phyloP scores from a whole-genome alignment of 2,329 filamentous ascomycete species.

The Fusarium concolor region DNA sequence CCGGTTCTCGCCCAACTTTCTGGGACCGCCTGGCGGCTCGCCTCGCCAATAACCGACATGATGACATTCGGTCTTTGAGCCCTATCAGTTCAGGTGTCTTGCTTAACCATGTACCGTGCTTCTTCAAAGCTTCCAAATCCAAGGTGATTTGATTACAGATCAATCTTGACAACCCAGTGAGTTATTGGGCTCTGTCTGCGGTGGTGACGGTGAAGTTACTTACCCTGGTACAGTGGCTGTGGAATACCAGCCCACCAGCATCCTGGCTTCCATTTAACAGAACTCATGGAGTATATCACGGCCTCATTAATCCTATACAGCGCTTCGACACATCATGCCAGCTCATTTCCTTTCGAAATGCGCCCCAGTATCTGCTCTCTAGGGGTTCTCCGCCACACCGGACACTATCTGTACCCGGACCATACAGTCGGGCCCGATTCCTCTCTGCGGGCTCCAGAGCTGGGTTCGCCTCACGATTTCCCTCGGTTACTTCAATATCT shows the following conservation, averaged over 20 bases:
- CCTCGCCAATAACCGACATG: conserved; percentile 46
- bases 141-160: conserved; percentile 27
- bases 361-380: background rate
- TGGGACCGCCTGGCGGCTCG: conserved; percentile 45
- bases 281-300: conserved; percentile 1
- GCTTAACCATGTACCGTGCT: conserved; percentile 12
- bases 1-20: conserved; percentile 39
- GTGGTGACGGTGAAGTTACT: conserved; percentile 36
- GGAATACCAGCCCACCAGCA: conserved; percentile 19
- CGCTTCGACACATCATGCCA: conserved; percentile 1
- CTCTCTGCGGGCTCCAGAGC: background rate
- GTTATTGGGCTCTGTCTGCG: conserved; percentile 16
- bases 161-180: conserved; percentile 28
- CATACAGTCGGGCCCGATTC: conserved; percentile 1
- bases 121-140: conserved; percentile 27
- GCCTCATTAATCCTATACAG: conserved; percentile 4
- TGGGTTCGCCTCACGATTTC: background rate
- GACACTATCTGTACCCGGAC: conserved; percentile 10
- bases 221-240: conserved; percentile 21
- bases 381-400: conserved; percentile 24
- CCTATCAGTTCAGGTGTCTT: conserved; percentile 30
- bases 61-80: conserved; percentile 42
- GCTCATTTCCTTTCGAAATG: conserved; percentile 23
- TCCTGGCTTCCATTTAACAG: background rate
- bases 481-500: background rate